Conservation (phyloP, 148 eudicot species). For the Cornus suecica region DNA sequence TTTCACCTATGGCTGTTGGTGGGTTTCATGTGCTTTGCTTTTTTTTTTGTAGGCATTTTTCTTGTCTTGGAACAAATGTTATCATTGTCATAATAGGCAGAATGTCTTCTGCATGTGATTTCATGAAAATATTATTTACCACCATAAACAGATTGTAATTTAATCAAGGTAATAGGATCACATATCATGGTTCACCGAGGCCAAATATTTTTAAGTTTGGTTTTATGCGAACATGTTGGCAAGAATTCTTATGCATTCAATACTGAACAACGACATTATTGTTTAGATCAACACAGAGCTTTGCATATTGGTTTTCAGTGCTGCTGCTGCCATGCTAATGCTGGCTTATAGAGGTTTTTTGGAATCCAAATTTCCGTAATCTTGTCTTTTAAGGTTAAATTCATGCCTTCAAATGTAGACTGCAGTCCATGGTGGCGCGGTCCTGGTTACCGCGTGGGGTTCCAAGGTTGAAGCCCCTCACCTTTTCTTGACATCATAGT, state of each 20-base stretch:
- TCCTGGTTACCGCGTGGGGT: background rate
- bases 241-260: background rate
- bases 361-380: background rate
- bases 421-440: background rate
- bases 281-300: background rate
- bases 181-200: background rate
- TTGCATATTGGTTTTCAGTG: background rate
- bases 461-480: no score
- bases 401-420: background rate
- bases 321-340: background rate
- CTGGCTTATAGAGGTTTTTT: background rate
- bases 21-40: conserved; percentile 18
- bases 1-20: conserved; percentile 86
- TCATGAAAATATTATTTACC: background rate
- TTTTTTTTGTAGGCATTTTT: background rate
- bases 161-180: background rate
- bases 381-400: background rate
- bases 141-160: background rate
- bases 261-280: background rate
- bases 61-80: background rate
- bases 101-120: background rate
- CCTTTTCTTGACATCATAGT: background rate
- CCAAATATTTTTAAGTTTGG: background rate
- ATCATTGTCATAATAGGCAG: background rate
- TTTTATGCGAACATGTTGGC: background rate